phyloP scores from a whole-genome alignment of 805 yeast genomes.

The Wickerhamiella azymoides region DNA sequence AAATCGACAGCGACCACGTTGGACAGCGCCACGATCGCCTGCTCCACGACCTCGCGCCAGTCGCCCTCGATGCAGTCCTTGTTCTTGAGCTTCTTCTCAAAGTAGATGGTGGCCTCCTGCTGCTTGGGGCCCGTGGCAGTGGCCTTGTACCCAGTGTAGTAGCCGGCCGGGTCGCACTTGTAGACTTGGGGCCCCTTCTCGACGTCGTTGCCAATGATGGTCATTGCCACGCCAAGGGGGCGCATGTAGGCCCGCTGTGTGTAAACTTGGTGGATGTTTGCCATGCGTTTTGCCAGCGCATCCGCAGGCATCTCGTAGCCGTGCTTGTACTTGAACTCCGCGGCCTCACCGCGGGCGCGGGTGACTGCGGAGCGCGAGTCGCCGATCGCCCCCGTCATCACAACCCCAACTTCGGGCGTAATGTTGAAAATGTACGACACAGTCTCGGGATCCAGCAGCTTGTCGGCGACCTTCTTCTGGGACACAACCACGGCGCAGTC shows the following conservation, averaged over 20 bases:
- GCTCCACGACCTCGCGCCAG: conserved; percentile 81
- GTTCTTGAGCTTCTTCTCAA: conserved; percentile 82
- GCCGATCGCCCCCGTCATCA: conserved; percentile 83
- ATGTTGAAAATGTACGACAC: conserved; percentile 78
- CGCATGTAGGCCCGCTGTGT: conserved; percentile 98
- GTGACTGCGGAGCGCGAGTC: conserved; percentile 85
- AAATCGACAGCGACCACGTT: conserved; percentile 85
- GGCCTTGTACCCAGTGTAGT: conserved; percentile 80
- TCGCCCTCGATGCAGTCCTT: conserved; percentile 58
- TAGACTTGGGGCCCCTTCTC: conserved; percentile 78
- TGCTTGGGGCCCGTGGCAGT: conserved; percentile 95
- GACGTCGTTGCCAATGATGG: conserved; percentile 79
- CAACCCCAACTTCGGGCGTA: conserved; percentile 71
- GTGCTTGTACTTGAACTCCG: conserved; percentile 84
- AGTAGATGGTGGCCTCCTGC: conserved; percentile 80
- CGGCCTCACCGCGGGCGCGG: conserved; percentile 90
- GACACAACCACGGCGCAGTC: conserved; percentile 79
- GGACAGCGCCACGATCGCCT: conserved; percentile 74
- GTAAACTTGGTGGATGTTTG: conserved; percentile 85
- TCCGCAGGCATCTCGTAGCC: conserved; percentile 97
- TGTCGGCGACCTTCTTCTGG: conserved; percentile 94
- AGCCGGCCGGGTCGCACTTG: conserved; percentile 97
- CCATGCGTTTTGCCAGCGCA: conserved; percentile 85
- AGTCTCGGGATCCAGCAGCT: conserved; percentile 73
- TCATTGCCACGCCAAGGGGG: conserved; percentile 88